Base-by-base conservation (phyloP, 768 basidiomycete species). In the Leucogyrophana mollusca region DNA sequence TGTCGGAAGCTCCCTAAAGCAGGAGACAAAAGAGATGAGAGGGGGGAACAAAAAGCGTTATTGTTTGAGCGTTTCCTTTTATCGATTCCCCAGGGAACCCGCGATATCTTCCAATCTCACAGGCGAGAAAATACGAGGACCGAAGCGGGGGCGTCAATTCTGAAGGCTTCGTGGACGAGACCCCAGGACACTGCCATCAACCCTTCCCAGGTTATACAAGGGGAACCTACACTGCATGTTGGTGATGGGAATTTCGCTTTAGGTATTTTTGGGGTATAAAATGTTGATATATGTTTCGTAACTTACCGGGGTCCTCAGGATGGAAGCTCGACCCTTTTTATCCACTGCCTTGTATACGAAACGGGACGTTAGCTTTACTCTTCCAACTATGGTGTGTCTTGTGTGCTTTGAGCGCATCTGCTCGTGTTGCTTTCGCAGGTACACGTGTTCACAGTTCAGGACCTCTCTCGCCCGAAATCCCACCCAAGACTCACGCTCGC, bases 61-160 rank as follows among this genome's bases (percentile, higher is more conserved):
- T 65, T 64, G 62, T 64, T 56, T 46, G 45, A 25, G 3, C n/a
- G 24, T 14, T 36, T 45, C 50, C 59, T 64, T 64, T 54, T 62
- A 64, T 49, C 42, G 33, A 23, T 34, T 48, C 44, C 7, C n/a
- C 35, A 8, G 35, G 20, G 35, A 37, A 37, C 35, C 35, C n/a
- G 16, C 9, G 9, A 16, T 16, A 7, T 16, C 35, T 37, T 37
- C 35, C 35, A 37, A 37, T 16, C 20, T 37, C 35, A 37, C 35
- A 37, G 35, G 35, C 35, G 20, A 21, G 20, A 37, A 37, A 37
- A 37, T 16, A 21, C 35, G 27, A 13, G 27, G 27, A 13, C 6
- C 7, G 27, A 37, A 16, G 35, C 6, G 35, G 16, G 16, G 35
- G 35, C 35, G 35, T 37, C 35, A 8, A 21, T 8, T 21, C n/a